phyloP scores from a whole-genome alignment of 495 filamentous ascomycete species.

The Lichina pygmaea region DNA sequence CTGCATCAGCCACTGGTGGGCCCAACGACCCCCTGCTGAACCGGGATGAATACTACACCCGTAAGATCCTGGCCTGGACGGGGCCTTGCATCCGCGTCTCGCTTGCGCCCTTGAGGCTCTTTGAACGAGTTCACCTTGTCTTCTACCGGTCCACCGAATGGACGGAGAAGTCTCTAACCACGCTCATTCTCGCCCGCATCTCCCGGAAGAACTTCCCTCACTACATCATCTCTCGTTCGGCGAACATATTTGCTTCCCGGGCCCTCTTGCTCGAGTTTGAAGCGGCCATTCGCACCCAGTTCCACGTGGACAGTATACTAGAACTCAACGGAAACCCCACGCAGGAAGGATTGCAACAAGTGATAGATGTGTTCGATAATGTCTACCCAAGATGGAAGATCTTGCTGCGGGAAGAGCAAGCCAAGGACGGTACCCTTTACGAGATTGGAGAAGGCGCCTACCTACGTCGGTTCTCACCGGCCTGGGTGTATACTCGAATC shows the following conservation, averaged over 20 bases:
- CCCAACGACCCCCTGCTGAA: slow-evolving; percentile 7
- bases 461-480: slow-evolving; percentile 70
- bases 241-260: slow-evolving; percentile 65
- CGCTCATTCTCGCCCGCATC: slow-evolving; percentile 80
- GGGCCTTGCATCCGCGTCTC: slow-evolving; percentile 69
- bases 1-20: neutral
- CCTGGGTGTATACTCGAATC: slow-evolving; percentile 83
- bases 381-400: slow-evolving; percentile 58
- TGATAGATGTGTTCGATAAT: slow-evolving; percentile 45
- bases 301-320: slow-evolving; percentile 54
- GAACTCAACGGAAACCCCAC: slow-evolving; percentile 57
- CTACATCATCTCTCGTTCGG: slow-evolving; percentile 73
- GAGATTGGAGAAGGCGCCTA: slow-evolving; percentile 74
- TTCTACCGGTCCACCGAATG: slow-evolving; percentile 93
- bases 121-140: slow-evolving; percentile 82
- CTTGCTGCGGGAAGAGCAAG: slow-evolving; percentile 49
- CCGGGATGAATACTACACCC: slow-evolving; percentile 31
- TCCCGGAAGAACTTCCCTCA: slow-evolving; percentile 65
- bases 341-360: slow-evolving; percentile 31
- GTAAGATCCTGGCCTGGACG: slow-evolving; percentile 55
- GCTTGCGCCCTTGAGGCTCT: slow-evolving; percentile 45
- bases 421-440: slow-evolving; percentile 56
- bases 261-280: slow-evolving; percentile 65
- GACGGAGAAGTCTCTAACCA: slow-evolving; percentile 89
- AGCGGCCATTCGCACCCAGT: slow-evolving; percentile 58